phyloP scores from a whole-genome alignment of 306 rosid species.

The Sphenostylis stenocarpa region DNA sequence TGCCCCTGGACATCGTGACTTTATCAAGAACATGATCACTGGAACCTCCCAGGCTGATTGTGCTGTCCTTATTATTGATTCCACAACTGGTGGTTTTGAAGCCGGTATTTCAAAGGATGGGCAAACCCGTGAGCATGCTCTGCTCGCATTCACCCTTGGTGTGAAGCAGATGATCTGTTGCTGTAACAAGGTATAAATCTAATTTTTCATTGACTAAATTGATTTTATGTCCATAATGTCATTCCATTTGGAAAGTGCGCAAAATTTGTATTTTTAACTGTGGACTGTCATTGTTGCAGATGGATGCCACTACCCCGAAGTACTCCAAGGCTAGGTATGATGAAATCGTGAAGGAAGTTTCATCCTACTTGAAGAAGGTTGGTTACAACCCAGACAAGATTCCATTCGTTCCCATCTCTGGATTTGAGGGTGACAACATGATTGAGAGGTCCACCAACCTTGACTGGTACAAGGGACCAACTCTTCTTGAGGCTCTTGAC shows the following conservation, averaged over 20 bases:
- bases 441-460: constrained; percentile 56
- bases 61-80: constrained; percentile 38
- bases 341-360: constrained; percentile 50
- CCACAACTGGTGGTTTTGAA: constrained; percentile 50
- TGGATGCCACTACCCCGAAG: constrained; percentile 67
- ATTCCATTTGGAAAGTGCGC: no score
- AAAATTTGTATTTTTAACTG: background rate
- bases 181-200: constrained; percentile 36
- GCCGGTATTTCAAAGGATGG: constrained; percentile 53
- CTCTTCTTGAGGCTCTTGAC: constrained; percentile 51
- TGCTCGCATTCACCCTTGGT: constrained; percentile 47
- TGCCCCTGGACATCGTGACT: constrained; percentile 55
- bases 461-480: constrained; percentile 58
- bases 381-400: constrained; percentile 65
- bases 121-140: constrained; percentile 48
- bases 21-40: constrained; percentile 60
- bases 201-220: background rate
- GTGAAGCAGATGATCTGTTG: constrained; percentile 50
- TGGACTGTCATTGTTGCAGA: background rate
- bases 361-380: constrained; percentile 63
- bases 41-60: constrained; percentile 61
- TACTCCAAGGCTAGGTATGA: constrained; percentile 57
- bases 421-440: constrained; percentile 52
- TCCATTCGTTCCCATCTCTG: constrained; percentile 60
- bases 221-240: background rate